phyloP scores from a whole-genome alignment of 306 rosid genomes.

The Alnus rubra region DNA sequence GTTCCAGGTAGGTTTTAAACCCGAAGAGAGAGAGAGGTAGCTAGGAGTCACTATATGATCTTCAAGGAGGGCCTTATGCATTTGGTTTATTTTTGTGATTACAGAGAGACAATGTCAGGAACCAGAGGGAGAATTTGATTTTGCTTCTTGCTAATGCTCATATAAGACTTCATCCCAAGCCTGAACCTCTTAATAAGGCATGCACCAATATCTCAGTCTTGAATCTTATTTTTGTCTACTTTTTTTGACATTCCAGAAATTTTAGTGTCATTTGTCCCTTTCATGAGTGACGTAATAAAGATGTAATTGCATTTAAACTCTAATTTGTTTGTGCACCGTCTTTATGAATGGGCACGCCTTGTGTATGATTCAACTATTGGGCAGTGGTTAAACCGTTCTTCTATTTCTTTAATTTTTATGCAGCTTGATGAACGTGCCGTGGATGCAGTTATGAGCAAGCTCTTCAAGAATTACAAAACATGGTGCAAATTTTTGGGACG shows the following conservation, averaged over 20 bases:
- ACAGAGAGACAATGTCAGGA: constrained; percentile 93
- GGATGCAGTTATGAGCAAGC: constrained; percentile 61
- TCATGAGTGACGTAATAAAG: background rate
- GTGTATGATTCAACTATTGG: constrained; percentile 14
- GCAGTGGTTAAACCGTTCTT: constrained; percentile 20
- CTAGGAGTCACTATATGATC: constrained; percentile 5
- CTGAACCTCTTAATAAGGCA: constrained; percentile 96
- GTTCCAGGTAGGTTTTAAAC: constrained; percentile 65
- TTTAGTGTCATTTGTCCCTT: background rate
- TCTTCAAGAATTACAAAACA: constrained; percentile 81
- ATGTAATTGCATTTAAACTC: background rate
- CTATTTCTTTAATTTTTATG: constrained; percentile 22
- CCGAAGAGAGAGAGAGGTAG: constrained; percentile 4
- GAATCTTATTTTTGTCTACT: no score
- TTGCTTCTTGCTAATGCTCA: constrained; percentile 86
- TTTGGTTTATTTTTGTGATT: constrained; percentile 36
- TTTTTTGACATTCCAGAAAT: background rate
- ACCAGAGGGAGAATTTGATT: constrained; percentile 94
- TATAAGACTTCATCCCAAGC: constrained; percentile 85
- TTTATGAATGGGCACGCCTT: constrained; percentile 14
- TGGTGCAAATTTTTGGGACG: constrained; percentile 96
- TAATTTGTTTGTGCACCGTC: background rate
- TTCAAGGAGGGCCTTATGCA: constrained; percentile 15
- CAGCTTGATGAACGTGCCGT: constrained; percentile 98
- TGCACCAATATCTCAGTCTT: constrained; percentile 19